Evolutionary conservation across 2,329 filamentous ascomycete genomes (phyloP), one percentile per base, ranked within the genome.

Genomic region (Sclerotinia spermophila): DNA sequence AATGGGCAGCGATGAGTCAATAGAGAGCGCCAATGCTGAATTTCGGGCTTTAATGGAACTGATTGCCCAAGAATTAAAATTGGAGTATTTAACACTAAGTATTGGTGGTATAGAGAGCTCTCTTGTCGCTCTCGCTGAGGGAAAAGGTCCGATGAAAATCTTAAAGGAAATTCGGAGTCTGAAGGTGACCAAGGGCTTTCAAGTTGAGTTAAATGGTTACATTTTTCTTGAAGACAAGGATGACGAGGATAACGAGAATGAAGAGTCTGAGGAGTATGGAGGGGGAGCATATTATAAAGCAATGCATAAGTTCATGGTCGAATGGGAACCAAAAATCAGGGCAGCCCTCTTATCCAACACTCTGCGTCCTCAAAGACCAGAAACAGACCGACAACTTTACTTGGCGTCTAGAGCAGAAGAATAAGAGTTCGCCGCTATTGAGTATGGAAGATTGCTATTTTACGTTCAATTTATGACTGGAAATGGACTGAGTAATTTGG

Each of bases 251-350:
- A 2, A 30, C 48, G 15, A 51, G 24, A 3, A 45, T 1, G 19
- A 45, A 45, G 44, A 6, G n/a, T n/a, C n/a, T n/a, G n/a, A n/a
- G n/a, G n/a, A n/a, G n/a, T n/a, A n/a, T n/a, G n/a, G n/a, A n/a
- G n/a, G n/a, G n/a, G n/a, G n/a, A n/a, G n/a, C n/a, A n/a, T n/a
- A n/a, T n/a, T n/a, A n/a, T n/a, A n/a, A n/a, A n/a, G n/a, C n/a
- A n/a, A n/a, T n/a, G n/a, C n/a, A n/a, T n/a, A n/a, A n/a, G 2
- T 58, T 58, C 2, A 58, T 0, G 3, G 0, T 35, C 0, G 3
- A 10, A 10, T 59, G 24, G 56, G 24, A 59, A 2, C 33, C 21
- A 7, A 59, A n/a, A 24, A 0, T 40, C 1, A 59, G 21, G 13
- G 35, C 3, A 24, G 21, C 21, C 24, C 56, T 59, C 33, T 5